Percentiles rank a stretch among this genome's conserved stretches.
Conservation (phyloP, 306 rosid genomes). For the Glycine latifolia region DNA sequence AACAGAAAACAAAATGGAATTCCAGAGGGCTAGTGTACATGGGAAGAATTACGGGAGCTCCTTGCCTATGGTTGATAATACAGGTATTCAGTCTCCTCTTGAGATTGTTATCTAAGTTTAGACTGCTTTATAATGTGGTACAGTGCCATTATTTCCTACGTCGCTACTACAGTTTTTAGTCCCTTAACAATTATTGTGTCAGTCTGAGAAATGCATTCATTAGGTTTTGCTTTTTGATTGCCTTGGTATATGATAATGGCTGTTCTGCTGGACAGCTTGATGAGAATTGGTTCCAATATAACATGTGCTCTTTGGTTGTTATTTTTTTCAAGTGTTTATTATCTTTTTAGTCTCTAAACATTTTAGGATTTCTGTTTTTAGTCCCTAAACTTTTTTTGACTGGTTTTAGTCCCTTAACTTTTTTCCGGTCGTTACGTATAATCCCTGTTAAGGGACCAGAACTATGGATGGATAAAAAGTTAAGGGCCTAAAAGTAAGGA, state of each 20-base stretch:
- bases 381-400: too few relatives aligned
- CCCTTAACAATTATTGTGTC: not conserved
- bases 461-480: too few relatives aligned
- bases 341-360: too few relatives aligned
- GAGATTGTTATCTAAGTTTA: slow-evolving; percentile 27
- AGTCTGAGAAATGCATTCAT: slow-evolving; percentile 28
- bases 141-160: slow-evolving; percentile 23
- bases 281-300: slow-evolving; percentile 19
- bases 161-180: slow-evolving; percentile 31
- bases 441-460: too few relatives aligned
- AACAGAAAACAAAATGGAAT: slow-evolving; percentile 98
- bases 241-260: slow-evolving; percentile 32
- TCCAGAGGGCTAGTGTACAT: slow-evolving; percentile 79
- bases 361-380: too few relatives aligned
- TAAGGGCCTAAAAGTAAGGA: too few relatives aligned
- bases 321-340: slow-evolving; percentile 15
- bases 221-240: slow-evolving; percentile 27
- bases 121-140: slow-evolving; percentile 23
- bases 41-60: slow-evolving; percentile 75
- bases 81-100: slow-evolving; percentile 58
- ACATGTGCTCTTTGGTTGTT: slow-evolving; percentile 28
- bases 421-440: too few relatives aligned
- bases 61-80: slow-evolving; percentile 47
- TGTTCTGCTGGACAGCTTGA: slow-evolving; percentile 18
- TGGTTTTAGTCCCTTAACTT: too few relatives aligned